Percentiles rank a stretch among this genome's conserved stretches.
These are phyloP conservation scores for Penicillium janthinellum DNA, from an alignment of 2,329 filamentous ascomycete genomes.

Conservation along the genomic window DNA sequence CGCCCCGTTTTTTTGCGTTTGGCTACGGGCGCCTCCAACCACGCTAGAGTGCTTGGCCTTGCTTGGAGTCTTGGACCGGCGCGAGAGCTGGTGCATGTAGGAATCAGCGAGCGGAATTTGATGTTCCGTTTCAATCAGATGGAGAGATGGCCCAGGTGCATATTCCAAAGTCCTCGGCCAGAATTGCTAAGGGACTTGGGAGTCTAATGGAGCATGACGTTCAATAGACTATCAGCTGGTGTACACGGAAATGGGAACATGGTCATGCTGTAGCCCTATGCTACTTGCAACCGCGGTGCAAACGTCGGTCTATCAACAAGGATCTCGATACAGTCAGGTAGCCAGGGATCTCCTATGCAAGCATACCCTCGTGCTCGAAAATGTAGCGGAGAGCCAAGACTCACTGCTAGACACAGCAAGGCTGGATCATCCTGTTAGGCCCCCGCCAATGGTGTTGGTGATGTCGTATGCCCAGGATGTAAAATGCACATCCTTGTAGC, in stretches of 20 bases:
- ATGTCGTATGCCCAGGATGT: not conserved
- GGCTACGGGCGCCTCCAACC: slow-evolving; percentile 19
- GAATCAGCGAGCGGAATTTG: not conserved
- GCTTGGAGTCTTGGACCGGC: slow-evolving; percentile 16
- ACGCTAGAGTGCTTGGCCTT: slow-evolving; percentile 30
- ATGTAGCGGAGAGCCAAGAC: not conserved
- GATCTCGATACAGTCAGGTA: not conserved
- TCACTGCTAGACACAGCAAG: not conserved
- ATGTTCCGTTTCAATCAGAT: not conserved
- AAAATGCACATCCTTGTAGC: not conserved
- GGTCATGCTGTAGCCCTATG: too few relatives aligned
- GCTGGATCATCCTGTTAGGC: not conserved
- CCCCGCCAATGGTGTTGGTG: not conserved
- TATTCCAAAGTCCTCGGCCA: not conserved
- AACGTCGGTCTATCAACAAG: not conserved
- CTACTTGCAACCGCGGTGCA: too few relatives aligned
- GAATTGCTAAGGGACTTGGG: too few relatives aligned
- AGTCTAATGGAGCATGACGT: too few relatives aligned
- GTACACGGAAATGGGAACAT: too few relatives aligned
- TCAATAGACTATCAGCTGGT: too few relatives aligned
- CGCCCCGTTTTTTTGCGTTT: slow-evolving; percentile 21
- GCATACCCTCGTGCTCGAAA: not conserved
- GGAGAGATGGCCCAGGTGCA: not conserved
- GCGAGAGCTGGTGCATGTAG: slow-evolving; percentile 17
- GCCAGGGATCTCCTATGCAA: not conserved